Conservation (phyloP, 2,329 filamentous ascomycete species). For the Rutstroemia sp. region DNA sequence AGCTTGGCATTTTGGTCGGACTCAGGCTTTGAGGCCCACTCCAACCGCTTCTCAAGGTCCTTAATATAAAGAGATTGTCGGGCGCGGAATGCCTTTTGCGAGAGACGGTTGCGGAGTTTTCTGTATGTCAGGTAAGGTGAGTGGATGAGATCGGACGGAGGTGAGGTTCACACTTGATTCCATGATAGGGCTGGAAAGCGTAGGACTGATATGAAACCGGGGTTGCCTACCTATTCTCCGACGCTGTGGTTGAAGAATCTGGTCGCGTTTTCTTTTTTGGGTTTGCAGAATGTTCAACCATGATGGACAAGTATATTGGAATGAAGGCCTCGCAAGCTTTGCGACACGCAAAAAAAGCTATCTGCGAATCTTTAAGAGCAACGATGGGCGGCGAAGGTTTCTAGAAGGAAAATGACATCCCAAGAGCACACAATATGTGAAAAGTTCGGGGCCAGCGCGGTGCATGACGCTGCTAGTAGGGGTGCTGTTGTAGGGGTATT, state of each 20-base stretch:
- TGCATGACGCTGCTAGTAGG: too few species aligned
- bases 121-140: not conserved
- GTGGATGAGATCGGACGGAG: not conserved
- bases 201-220: not conserved
- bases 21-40: slow-evolving; percentile 7
- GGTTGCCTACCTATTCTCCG: slow-evolving; percentile 7
- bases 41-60: slow-evolving; percentile 4
- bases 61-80: slow-evolving; percentile 5
- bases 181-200: not conserved
- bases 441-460: too few species aligned
- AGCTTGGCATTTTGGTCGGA: slow-evolving; percentile 7
- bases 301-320: not conserved
- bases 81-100: slow-evolving; percentile 7
- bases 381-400: too few species aligned
- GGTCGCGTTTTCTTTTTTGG: not conserved
- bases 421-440: too few species aligned
- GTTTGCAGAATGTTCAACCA: slow-evolving; percentile 1
- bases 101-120: slow-evolving; percentile 8
- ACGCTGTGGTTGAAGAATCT: not conserved
- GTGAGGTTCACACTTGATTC: not conserved
- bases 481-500: too few species aligned
- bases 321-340: too few species aligned
- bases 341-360: too few species aligned
- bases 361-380: too few species aligned
- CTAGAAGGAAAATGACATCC: too few species aligned